phyloP scores from a whole-genome alignment of 208 protist species.

The Wallacemonas collosoma region DNA sequence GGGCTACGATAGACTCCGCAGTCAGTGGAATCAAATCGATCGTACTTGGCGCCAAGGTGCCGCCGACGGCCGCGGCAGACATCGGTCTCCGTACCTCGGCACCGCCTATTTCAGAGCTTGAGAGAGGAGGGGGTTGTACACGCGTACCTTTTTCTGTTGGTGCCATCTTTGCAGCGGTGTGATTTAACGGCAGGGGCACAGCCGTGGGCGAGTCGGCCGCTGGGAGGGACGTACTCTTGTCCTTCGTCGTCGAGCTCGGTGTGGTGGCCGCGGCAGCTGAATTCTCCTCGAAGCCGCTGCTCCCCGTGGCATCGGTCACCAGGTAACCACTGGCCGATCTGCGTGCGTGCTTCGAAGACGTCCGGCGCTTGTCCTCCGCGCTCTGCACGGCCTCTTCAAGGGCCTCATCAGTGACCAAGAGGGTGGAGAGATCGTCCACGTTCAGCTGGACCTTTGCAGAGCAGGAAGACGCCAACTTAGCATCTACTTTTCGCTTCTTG shows the following conservation, averaged over 20 bases:
- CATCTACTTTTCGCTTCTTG: conserved; percentile 1
- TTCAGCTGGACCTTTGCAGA: neutral
- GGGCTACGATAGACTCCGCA: neutral
- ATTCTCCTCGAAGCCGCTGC: neutral
- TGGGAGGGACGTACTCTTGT: neutral
- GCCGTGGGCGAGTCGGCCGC: too few relatives aligned
- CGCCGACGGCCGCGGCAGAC: neutral
- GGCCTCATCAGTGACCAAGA: neutral
- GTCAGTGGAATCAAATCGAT: conserved; percentile 5
- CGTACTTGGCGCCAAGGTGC: neutral
- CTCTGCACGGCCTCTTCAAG: conserved; percentile 11
- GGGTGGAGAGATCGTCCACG: conserved; percentile 10
- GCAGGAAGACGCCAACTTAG: neutral
- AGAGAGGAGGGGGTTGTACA: neutral
- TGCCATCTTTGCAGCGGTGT: too few relatives aligned
- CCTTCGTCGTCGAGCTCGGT: conserved; percentile 1
- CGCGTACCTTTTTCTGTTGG: too few relatives aligned
- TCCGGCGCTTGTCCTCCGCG: neutral
- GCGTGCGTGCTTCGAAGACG: conserved; percentile 6
- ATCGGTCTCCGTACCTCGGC: neutral
- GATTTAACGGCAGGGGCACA: too few relatives aligned
- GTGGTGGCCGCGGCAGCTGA: neutral
- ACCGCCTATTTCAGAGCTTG: neutral
- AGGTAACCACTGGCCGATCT: conserved; percentile 15
- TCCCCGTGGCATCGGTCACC: neutral